These are phyloP conservation scores for Citrus mangshanensis DNA, from an alignment of 345 rosid species.

Conservation along the genomic window DNA sequence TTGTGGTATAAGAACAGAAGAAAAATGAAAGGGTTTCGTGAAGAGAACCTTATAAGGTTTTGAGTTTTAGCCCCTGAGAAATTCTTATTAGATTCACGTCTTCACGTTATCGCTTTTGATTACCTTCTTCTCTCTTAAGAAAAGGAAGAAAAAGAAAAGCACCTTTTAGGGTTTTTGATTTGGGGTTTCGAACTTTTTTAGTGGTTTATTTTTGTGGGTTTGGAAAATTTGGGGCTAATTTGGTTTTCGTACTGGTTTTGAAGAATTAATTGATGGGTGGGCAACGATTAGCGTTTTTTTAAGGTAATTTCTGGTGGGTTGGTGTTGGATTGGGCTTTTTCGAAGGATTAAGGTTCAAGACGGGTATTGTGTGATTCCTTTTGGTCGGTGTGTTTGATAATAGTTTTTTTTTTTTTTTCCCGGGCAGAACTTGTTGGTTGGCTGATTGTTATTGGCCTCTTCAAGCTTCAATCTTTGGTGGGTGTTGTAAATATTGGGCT, in stretches of 20 bases:
- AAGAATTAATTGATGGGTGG: constrained; percentile 22
- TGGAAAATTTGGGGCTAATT: constrained; percentile 3
- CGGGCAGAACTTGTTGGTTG: constrained; percentile 13
- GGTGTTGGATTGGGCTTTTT: constrained; percentile 17
- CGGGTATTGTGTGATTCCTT: constrained; percentile 12
- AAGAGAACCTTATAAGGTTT: constrained; percentile 32
- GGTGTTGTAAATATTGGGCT: constrained; percentile 13
- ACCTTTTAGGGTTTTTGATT: neutral
- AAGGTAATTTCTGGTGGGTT: constrained; percentile 17
- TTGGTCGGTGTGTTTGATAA: constrained; percentile 1
- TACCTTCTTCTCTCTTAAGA: constrained; percentile 5
- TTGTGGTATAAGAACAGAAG: neutral
- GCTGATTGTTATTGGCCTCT: neutral
- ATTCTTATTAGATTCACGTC: constrained; percentile 35
- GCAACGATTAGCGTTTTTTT: constrained; percentile 24
- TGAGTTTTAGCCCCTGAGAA: constrained; percentile 11
- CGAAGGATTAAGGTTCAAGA: constrained; percentile 24
- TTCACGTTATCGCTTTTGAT: constrained; percentile 52
- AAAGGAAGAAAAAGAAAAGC: neutral
- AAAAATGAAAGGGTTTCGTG: constrained; percentile 44
- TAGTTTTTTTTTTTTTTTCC: neutral
- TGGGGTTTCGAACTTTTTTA: neutral
- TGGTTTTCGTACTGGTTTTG: constrained; percentile 8
- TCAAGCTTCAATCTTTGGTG: constrained; percentile 2
- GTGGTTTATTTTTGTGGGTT: too few relatives aligned